Evolutionary conservation across 768 basidiomycete genomes (phyloP).

Genomic region (Macrolepiota albuminosa): DNA sequence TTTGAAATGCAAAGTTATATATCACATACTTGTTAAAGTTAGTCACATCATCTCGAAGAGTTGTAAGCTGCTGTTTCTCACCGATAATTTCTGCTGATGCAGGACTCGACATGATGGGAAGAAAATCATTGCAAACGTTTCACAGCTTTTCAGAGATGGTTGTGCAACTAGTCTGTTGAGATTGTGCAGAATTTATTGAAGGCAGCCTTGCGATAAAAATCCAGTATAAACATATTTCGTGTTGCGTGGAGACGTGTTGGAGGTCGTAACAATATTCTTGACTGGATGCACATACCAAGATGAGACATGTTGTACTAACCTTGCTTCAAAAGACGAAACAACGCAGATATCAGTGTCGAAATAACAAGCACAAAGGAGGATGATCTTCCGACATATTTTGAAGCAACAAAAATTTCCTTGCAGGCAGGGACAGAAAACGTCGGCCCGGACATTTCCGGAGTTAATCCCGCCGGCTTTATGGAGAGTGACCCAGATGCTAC

Average conservation of each 20-base stretch:
- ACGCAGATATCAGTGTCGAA: background rate
- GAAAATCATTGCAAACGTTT: too few relatives aligned
- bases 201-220: background rate
- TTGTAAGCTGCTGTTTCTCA: too few relatives aligned
- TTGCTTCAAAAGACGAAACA: background rate
- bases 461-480: background rate
- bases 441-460: slow-evolving; percentile 1
- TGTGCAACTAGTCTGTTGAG: background rate
- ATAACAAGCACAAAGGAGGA: background rate
- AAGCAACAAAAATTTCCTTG: background rate
- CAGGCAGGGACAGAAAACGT: background rate
- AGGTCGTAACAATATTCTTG: too few relatives aligned
- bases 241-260: too few relatives aligned
- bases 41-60: too few relatives aligned
- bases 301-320: background rate
- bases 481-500: background rate
- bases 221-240: too few relatives aligned
- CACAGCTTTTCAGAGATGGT: too few relatives aligned
- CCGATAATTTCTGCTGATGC: too few relatives aligned
- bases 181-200: background rate
- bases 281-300: background rate
- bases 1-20: too few relatives aligned
- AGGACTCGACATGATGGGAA: background rate
- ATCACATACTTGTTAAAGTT: too few relatives aligned
- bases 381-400: background rate